Evolutionary conservation across 73 alveolate species (phyloP).

Genomic region (Paramecium tetraurelia): DNA sequence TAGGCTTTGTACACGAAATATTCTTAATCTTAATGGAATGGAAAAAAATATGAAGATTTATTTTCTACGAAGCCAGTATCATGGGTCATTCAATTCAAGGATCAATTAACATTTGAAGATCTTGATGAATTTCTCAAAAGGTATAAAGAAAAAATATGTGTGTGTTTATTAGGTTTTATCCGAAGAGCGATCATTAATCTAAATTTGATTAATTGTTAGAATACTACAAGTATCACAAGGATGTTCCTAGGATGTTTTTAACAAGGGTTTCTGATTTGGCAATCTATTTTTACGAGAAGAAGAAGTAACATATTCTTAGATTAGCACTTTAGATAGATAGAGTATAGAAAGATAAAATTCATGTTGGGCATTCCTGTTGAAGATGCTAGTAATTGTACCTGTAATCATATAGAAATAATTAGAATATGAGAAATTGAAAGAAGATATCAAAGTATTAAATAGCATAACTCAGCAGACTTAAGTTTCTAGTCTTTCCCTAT

Average conservation of each 20-base stretch:
- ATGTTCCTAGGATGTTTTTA: constrained; percentile 56
- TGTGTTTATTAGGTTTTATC: not conserved
- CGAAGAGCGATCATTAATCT: not conserved
- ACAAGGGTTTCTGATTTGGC: constrained; percentile 30
- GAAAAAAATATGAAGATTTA: constrained; percentile 10
- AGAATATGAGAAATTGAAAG: constrained; percentile 9
- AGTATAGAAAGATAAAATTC: not conserved
- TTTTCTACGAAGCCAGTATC: not conserved
- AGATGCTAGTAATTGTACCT: not conserved
- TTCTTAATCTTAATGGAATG: not conserved
- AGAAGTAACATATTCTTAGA: not conserved
- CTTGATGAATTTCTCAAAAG: constrained; percentile 59
- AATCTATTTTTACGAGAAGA: constrained; percentile 38
- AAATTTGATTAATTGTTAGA: constrained; percentile 45
- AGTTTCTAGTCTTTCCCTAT: not conserved
- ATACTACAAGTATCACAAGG: constrained; percentile 61
- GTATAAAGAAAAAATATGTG: not conserved
- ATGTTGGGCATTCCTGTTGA: constrained; percentile 47
- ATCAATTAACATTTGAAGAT: constrained; percentile 39
- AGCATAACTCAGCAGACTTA: constrained; percentile 15
- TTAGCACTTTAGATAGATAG: not conserved
- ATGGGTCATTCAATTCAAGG: constrained; percentile 47
- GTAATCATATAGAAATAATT: not conserved
- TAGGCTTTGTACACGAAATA: constrained; percentile 45
- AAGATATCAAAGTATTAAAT: constrained; percentile 2